Conservation (phyloP, 2,329 filamentous ascomycete genomes). For the Aureobasidium sp. region DNA sequence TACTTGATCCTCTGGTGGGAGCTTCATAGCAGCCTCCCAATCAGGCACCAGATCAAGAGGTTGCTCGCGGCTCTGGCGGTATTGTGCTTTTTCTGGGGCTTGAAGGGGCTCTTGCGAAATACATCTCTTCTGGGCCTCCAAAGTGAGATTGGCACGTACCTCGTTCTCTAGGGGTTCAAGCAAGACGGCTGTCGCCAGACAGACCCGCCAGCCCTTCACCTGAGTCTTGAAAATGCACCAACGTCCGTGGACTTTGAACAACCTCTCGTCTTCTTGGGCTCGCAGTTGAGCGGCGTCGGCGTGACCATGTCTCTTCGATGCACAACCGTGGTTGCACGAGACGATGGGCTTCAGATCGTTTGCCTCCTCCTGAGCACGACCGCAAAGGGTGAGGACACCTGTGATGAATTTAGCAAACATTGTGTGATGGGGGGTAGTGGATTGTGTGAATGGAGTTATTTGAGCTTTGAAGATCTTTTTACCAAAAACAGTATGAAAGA, state of each 20-base stretch:
- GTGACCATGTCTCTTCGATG: neutral
- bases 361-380: neutral
- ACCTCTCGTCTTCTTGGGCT: neutral
- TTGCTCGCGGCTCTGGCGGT: neutral
- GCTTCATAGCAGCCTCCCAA: neutral
- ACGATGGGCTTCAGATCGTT: neutral
- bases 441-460: neutral
- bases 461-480: neutral
- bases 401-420: neutral
- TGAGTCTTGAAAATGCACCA: neutral
- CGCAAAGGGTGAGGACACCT: neutral
- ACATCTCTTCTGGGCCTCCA: neutral
- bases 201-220: neutral
- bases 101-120: neutral
- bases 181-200: neutral
- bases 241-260: neutral
- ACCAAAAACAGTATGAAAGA: neutral
- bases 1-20: neutral
- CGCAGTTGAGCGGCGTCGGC: neutral
- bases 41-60: neutral
- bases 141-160: neutral
- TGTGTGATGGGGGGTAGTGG: neutral
- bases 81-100: neutral
- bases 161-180: neutral
- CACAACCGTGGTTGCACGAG: neutral